A percentile compares a stretch with the other conserved stretches of the same genome.
phyloP scores from a whole-genome alignment of 352 stramenopile genomes.

The Thalassiosira allenii region DNA sequence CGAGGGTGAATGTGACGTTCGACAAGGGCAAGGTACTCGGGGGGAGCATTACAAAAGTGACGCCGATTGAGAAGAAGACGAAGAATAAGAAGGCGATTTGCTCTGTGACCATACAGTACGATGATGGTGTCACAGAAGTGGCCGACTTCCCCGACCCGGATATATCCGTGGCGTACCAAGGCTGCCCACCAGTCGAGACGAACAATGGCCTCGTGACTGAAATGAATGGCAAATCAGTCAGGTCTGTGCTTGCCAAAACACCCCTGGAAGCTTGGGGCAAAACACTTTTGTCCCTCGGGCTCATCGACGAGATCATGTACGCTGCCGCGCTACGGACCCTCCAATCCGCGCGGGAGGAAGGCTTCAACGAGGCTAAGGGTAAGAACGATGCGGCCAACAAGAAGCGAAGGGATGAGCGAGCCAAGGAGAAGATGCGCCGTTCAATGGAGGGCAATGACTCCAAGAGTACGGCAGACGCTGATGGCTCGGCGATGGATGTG shows the following conservation, averaged over 20 bases:
- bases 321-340: slow-evolving; percentile 61
- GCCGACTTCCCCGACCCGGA: slow-evolving; percentile 81
- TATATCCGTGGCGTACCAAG: slow-evolving; percentile 75
- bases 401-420: slow-evolving; percentile 58
- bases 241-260: slow-evolving; percentile 66
- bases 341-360: slow-evolving; percentile 40
- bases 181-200: slow-evolving; percentile 48
- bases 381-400: slow-evolving; percentile 62
- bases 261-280: slow-evolving; percentile 84
- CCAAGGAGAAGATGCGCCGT: slow-evolving; percentile 40
- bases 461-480: slow-evolving; percentile 17
- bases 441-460: slow-evolving; percentile 33
- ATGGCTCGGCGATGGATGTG: slow-evolving; percentile 20
- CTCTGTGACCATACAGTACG: slow-evolving; percentile 79
- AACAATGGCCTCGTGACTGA: slow-evolving; percentile 61
- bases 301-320: slow-evolving; percentile 86
- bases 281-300: slow-evolving; percentile 75
- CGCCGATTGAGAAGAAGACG: slow-evolving; percentile 42
- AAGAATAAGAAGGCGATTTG: slow-evolving; percentile 49
- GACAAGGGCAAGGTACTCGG: slow-evolving; percentile 71
- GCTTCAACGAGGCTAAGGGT: slow-evolving; percentile 60
- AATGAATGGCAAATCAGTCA: slow-evolving; percentile 78
- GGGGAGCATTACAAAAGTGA: slow-evolving; percentile 71
- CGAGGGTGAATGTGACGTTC: slow-evolving; percentile 80
- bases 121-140: slow-evolving; percentile 81